These are phyloP conservation scores for Reticulascus tulasneorum DNA, from an alignment of 2,329 filamentous ascomycete genomes.

Conservation along the genomic window DNA sequence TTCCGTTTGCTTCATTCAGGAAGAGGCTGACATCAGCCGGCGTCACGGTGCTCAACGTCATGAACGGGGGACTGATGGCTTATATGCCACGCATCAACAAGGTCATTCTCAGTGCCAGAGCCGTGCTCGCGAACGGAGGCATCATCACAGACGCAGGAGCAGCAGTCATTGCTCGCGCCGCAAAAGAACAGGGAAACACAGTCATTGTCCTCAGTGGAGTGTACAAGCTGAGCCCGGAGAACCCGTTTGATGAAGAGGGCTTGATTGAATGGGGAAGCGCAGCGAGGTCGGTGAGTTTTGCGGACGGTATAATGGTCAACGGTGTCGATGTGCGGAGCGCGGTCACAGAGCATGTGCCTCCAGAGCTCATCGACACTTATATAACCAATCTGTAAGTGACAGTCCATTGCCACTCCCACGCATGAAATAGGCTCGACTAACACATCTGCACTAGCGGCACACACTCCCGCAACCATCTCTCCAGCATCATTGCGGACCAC, in stretches of 20 bases:
- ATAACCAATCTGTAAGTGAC: constrained; percentile 69
- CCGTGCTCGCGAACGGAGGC: constrained; percentile 83
- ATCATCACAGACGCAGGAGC: constrained; percentile 83
- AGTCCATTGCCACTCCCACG: no score
- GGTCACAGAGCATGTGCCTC: constrained; percentile 76
- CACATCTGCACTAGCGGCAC: constrained; percentile 46
- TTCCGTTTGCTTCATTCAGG: constrained; percentile 54
- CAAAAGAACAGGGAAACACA: constrained; percentile 74
- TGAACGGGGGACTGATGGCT: constrained; percentile 81
- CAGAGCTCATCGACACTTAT: constrained; percentile 73
- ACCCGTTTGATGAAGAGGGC: constrained; percentile 75
- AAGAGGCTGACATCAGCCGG: constrained; percentile 76
- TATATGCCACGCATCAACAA: constrained; percentile 96
- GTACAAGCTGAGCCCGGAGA: constrained; percentile 90
- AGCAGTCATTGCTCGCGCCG: constrained; percentile 76
- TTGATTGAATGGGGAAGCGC: constrained; percentile 85
- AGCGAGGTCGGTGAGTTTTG: constrained; percentile 69
- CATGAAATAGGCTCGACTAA: constrained; percentile 4
- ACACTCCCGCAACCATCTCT: constrained; percentile 68
- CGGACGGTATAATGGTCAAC: constrained; percentile 75
- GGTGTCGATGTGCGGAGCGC: constrained; percentile 75
- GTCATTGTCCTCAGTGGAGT: constrained; percentile 88
- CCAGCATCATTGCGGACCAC: constrained; percentile 69
- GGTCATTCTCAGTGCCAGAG: constrained; percentile 84
- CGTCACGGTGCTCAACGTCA: constrained; percentile 77